Evolutionary conservation across 2,329 filamentous ascomycete species (phyloP), one percentile per base, ranked within the genome.

Genomic region (Fusarium sp.): DNA sequence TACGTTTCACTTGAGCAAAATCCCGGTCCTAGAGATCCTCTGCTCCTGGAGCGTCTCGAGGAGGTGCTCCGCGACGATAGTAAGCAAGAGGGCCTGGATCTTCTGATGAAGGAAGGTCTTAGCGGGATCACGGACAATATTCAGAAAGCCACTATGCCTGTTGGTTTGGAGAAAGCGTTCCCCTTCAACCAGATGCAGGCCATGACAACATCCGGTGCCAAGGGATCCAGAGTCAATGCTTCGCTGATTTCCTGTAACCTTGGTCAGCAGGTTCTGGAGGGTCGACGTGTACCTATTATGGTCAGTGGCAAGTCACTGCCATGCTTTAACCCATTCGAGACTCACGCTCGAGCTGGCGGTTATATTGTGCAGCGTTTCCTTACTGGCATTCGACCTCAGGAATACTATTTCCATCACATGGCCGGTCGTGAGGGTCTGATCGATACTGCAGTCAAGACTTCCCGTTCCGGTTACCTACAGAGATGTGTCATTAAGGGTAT

Each of bases 361-460:
- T 99, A 97, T 80, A 93, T 99, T 69, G 92, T 93, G 49, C 93
- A 97, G 76, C 93, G 96, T 78, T 99, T 99, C 88, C 92, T 99
- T 85, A 99, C 97, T 24, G 96, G 96, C 63, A 96, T 99, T 66
- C 90, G 95, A 56, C 96, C 96, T 7, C 96, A 99, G 76, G 97
- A 99, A 79, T 99, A 98, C 80, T 99, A 95, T 80, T 99, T 99
- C 85, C 96, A 99, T 87, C 94, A 97, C 80, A 99, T 99, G 97
- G 96, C 95, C 76, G 97, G 97, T 74, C 90, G 96, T 82, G 97
- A 99, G 86, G 96, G 96, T 85, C 84, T 99, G 70, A 99, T 99
- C 77, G 96, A 99, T 86, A 99, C 96, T 21, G 96, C 96, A 69
- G 96, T 99, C 79, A 99, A 99, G 83, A 99, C 96, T 3, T 97